Base-by-base conservation (phyloP, 2,329 filamentous ascomycete species). In the Fusarium neocosmosporiellum region DNA sequence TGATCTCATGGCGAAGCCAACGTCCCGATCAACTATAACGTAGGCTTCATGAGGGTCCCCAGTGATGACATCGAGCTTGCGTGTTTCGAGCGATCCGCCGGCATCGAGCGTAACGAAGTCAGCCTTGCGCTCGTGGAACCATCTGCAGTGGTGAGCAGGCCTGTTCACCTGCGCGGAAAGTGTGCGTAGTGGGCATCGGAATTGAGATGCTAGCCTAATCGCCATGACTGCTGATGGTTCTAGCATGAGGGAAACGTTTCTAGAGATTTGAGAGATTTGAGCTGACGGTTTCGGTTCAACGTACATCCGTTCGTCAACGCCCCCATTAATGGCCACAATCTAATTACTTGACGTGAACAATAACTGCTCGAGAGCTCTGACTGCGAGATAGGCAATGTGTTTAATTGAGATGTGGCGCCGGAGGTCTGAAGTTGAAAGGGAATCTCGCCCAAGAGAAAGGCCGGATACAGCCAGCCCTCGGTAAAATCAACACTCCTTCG, bases 51-150 rank as follows among this genome's bases (percentile, higher is more conserved):
- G 39, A 29, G 66, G 69, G 14, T 72, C 66, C 7, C 63, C 66
- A 7, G 70, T 72, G 18, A 67, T 58, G 11, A 73, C 63, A 7
- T 70, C 41, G 27, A 73, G 31, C 14, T 64, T 53, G 20, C 55
- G 58, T 48, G 57, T 63, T 20, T 39, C 48, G 18, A 65, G 66
- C 6, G 59, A 63, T 33, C 69, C 73, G 3, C 59, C 62, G 7
- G 36, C 5, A 37, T 65, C 36, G 1, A 69, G 16, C 8, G 65
- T 67, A 11, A 64, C 53, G 2, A 72, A 61, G 2, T 74, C 62
- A 2, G 71, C 71, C 22, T 69, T 72, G n/a, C 57, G 65, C 1
- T 64, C 59, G 34, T 75, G 69, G 20, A 73, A 63, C 27, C 48
- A 61, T 27, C 65, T 65, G 22, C 39, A 33, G 0, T 48, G 14